Evolutionary conservation across 2,329 filamentous ascomycete genomes (phyloP).

Genomic region (Cladosporium velox): DNA sequence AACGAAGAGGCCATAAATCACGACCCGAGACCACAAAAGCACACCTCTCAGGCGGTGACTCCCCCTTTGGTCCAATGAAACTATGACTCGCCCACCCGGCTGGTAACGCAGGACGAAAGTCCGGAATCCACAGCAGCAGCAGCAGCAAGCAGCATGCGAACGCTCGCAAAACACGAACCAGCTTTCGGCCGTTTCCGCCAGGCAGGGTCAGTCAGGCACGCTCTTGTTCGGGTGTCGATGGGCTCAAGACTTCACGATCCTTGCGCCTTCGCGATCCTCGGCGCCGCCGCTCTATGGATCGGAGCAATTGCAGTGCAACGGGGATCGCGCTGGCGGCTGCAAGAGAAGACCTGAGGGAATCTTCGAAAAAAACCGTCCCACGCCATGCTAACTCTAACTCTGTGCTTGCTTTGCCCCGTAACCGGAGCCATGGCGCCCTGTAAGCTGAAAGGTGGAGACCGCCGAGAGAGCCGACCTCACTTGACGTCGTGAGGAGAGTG

Average conservation of each 20-base stretch:
- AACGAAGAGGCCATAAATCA: neutral
- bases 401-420: neutral
- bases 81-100: neutral
- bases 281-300: neutral
- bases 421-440: neutral
- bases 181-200: neutral
- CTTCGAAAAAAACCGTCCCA: neutral
- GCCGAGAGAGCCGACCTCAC: neutral
- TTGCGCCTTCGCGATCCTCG: neutral
- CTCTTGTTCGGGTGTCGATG: neutral
- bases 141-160: neutral
- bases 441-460: neutral
- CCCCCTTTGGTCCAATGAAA: neutral
- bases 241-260: neutral
- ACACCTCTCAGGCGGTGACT: neutral
- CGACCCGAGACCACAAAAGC: neutral
- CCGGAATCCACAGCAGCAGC: neutral
- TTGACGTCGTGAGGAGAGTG: neutral
- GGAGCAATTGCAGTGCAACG: neutral
- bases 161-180: neutral
- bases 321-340: neutral
- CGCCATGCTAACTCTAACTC: neutral
- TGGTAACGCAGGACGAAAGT: neutral
- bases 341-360: neutral
- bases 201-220: neutral